Evolutionary conservation across 2,329 filamentous ascomycete species (phyloP).

Genomic region (Fusarium vanettenii): DNA sequence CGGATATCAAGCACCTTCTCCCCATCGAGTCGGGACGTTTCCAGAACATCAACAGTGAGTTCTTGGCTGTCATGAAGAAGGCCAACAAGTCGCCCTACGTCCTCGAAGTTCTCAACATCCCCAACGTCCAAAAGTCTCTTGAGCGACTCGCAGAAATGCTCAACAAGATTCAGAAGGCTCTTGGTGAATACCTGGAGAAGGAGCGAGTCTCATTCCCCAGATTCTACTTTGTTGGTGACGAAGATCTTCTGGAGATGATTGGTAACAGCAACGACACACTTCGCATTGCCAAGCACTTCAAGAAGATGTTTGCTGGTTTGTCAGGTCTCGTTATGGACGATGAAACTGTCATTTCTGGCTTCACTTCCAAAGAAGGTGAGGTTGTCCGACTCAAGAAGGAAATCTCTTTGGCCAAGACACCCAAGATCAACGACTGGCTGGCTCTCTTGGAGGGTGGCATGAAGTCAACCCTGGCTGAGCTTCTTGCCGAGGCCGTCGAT

Average conservation of each 20-base stretch:
- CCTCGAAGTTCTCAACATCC: slow-evolving; percentile 94
- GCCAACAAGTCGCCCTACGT: slow-evolving; percentile 97
- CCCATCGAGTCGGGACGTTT: slow-evolving; percentile 97
- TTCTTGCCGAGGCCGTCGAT: slow-evolving; percentile 86
- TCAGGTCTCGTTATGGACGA: slow-evolving; percentile 93
- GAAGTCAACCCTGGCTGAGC: slow-evolving; percentile 92
- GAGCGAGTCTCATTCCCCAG: slow-evolving; percentile 97
- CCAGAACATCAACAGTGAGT: slow-evolving; percentile 99
- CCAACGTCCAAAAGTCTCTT: slow-evolving; percentile 93
- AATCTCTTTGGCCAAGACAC: slow-evolving; percentile 92
- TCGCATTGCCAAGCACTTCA: slow-evolving; percentile 97
- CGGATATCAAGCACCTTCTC: slow-evolving; percentile 97
- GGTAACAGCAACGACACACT: slow-evolving; percentile 98
- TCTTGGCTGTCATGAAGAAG: slow-evolving; percentile 99
- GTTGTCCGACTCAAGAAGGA: slow-evolving; percentile 87
- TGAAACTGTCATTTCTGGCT: slow-evolving; percentile 87
- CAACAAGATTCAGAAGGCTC: slow-evolving; percentile 98
- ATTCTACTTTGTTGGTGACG: slow-evolving; percentile 99
- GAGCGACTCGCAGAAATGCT: slow-evolving; percentile 96
- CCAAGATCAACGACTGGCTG: slow-evolving; percentile 99
- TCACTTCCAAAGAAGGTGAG: slow-evolving; percentile 96
- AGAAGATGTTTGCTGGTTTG: slow-evolving; percentile 99
- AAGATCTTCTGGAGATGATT: slow-evolving; percentile 98
- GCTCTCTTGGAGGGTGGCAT: slow-evolving; percentile 90
- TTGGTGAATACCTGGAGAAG: slow-evolving; percentile 98